phyloP scores from a whole-genome alignment of 306 rosid species.

The Macrotyloma uniflorum region DNA sequence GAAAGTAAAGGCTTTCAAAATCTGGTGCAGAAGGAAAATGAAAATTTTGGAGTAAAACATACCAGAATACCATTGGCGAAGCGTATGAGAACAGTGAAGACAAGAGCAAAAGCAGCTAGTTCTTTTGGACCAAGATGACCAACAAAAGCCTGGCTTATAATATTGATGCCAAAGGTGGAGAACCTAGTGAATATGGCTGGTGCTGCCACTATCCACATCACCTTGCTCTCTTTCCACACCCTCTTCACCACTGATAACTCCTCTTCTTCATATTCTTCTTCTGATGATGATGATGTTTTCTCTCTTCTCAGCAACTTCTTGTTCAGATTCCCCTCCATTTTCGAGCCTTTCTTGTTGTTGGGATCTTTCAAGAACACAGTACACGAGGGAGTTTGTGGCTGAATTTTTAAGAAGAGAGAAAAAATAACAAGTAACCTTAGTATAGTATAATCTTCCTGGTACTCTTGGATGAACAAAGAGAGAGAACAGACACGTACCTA shows the following conservation, averaged over 20 bases:
- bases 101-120: constrained; percentile 57
- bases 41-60: not conserved
- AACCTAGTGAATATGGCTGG: constrained; percentile 51
- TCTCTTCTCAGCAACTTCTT: constrained; percentile 22
- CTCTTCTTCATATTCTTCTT: constrained; percentile 13
- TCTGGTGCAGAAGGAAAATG: too few species aligned
- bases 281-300: not conserved
- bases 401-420: too few species aligned
- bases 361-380: too few species aligned
- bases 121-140: constrained; percentile 54
- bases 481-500: too few species aligned
- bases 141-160: constrained; percentile 50
- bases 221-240: constrained; percentile 48
- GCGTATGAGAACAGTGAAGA: constrained; percentile 41
- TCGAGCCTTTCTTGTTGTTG: too few species aligned
- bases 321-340: constrained; percentile 36
- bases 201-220: constrained; percentile 54
- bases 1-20: too few species aligned
- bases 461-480: too few species aligned
- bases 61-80: constrained; percentile 59
- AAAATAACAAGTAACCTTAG: too few species aligned
- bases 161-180: constrained; percentile 47
- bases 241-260: constrained; percentile 25
- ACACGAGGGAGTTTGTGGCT: too few species aligned
- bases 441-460: too few species aligned